Base-by-base conservation (phyloP, 1,284 basidiomycete species). In the Ganoderma sinense region DNA sequence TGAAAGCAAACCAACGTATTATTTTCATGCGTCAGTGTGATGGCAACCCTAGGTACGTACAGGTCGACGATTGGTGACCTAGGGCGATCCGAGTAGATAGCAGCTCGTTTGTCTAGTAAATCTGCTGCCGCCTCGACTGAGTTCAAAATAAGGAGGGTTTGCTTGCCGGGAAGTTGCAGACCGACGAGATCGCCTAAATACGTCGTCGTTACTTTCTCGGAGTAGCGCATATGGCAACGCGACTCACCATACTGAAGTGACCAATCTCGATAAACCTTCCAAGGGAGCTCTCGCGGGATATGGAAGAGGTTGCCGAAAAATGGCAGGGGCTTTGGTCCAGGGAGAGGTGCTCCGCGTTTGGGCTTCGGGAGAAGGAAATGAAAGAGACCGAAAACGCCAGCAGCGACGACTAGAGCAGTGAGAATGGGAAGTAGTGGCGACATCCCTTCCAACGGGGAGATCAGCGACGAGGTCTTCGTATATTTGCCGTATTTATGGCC, bases 91-190 rank as follows among this genome's bases (percentile, higher is more conserved):
- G 69, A 69, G 36, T 66, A 69, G 4, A n/a, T 63, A 13, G 60
- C 53, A 8, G 69, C 66, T 10, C 69, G 65, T 65, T 69, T 69
- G 56, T 69, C 69, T 7, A 69, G 56, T 16, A 69, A 45, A 18
- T 69, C 69, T 14, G 43, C 41, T n/a, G 65, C 65, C 23, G 69
- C 61, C 4, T 63, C 60, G 1, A 62, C 58, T 7, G 69, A 66
- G 55, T 69, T 59, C 23, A 69, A 18, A 45, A 69, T 51, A 23
- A 69, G 48, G 16, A 69, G 43, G 18, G 51, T 36, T 43, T 65
- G 68, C 20, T 62, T 55, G 11, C 64, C 68, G 3, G 68, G 68
- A 3, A 69, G 51, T 39, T 56, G 59, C 11, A 69, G n/a, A 1
- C 68, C 59, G 39, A 69, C 41, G 51, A 62, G 56, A 33, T 69